Conservation (phyloP, 2,329 filamentous ascomycete species). For the Lithohypha guttulata region DNA sequence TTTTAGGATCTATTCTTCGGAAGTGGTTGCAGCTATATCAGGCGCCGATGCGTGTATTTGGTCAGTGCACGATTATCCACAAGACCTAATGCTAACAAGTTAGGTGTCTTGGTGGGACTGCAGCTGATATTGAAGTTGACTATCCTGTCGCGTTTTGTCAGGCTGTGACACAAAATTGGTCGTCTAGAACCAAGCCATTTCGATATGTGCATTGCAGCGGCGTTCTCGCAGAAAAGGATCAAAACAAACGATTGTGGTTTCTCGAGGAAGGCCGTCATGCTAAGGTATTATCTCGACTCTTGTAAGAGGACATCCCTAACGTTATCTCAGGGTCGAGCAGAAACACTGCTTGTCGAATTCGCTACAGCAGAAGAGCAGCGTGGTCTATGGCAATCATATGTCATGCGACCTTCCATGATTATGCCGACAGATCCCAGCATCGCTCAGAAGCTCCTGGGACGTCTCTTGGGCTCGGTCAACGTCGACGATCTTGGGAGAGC, state of each 20-base stretch:
- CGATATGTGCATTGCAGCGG: slow-evolving; percentile 3
- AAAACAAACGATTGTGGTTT: slow-evolving; percentile 1
- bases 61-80: not conserved
- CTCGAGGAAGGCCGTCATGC: not conserved
- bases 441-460: not conserved
- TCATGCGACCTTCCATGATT: slow-evolving; percentile 4
- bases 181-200: not conserved
- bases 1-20: not conserved
- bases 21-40: not conserved
- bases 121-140: not conserved
- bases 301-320: not conserved
- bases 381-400: slow-evolving; percentile 1
- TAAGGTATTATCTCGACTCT: not conserved
- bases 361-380: not conserved
- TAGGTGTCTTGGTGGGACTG: not conserved
- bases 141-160: not conserved
- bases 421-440: not conserved
- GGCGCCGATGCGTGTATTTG: slow-evolving; percentile 1
- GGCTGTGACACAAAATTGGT: not conserved
- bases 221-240: slow-evolving; percentile 1
- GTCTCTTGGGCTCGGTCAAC: not conserved
- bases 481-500: not conserved
- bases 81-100: not conserved
- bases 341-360: not conserved
- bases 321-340: not conserved